Evolutionary conservation across 257 asterid species (phyloP).

Genomic region (Avicennia marina): DNA sequence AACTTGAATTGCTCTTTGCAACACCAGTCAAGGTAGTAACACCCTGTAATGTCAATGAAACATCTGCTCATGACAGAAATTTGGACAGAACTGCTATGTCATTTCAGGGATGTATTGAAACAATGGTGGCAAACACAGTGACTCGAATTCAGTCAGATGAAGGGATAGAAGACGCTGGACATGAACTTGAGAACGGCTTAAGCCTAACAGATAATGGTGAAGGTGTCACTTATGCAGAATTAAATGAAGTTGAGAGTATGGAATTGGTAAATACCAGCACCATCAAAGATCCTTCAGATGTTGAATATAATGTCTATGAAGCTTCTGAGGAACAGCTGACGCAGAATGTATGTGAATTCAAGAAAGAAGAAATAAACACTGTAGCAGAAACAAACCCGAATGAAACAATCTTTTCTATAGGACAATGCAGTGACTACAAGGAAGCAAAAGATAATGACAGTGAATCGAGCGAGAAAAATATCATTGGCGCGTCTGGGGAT

Average conservation of each 20-base stretch:
- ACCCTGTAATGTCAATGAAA: slow-evolving; percentile 11
- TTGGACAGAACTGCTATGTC: slow-evolving; percentile 3
- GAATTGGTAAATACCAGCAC: slow-evolving; percentile 5
- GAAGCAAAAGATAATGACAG: slow-evolving; percentile 17
- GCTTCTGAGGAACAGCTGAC: slow-evolving; percentile 20
- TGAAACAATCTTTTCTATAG: slow-evolving; percentile 4
- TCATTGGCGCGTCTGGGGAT: slow-evolving; percentile 10
- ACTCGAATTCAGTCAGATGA: slow-evolving; percentile 2
- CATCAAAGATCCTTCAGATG: slow-evolving; percentile 8
- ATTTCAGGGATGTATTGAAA: neutral
- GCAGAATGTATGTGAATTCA: slow-evolving; percentile 13
- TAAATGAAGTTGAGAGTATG: slow-evolving; percentile 14
- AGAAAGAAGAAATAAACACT: slow-evolving; percentile 10
- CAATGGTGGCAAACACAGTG: slow-evolving; percentile 8
- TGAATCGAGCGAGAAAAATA: slow-evolving; percentile 7
- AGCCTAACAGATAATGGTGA: neutral
- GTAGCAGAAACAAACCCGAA: slow-evolving; percentile 12
- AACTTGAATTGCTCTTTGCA: slow-evolving; percentile 23
- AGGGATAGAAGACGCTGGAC: slow-evolving; percentile 9
- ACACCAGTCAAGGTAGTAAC: slow-evolving; percentile 12
- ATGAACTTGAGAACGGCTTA: slow-evolving; percentile 16
- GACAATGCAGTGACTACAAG: neutral
- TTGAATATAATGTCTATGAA: slow-evolving; percentile 18
- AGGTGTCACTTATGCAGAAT: slow-evolving; percentile 4
- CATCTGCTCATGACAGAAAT: slow-evolving; percentile 8